phyloP scores from a whole-genome alignment of 2,329 filamentous ascomycete species.

The Fusarium euwallaceae region DNA sequence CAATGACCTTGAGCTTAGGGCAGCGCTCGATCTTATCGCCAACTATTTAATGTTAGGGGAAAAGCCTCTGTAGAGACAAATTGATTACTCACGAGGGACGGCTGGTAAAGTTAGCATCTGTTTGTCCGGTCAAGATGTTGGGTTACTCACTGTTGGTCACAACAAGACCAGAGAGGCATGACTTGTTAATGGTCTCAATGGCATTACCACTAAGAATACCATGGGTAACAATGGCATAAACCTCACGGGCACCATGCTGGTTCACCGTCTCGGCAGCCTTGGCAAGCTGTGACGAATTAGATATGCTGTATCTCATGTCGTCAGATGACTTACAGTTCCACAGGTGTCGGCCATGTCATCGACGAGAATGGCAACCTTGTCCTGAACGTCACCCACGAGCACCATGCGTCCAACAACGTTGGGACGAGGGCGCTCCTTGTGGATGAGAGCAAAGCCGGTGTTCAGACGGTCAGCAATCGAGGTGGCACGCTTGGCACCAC shows the following conservation, averaged over 20 bases:
- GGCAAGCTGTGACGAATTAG: slow-evolving; percentile 56
- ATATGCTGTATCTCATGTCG: not conserved
- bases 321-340: slow-evolving; percentile 70
- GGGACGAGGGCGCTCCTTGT: slow-evolving; percentile 89
- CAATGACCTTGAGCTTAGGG: slow-evolving; percentile 87
- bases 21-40: slow-evolving; percentile 84
- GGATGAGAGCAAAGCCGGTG: slow-evolving; percentile 91
- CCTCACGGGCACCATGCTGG: slow-evolving; percentile 86
- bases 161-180: slow-evolving; percentile 81
- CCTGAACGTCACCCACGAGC: slow-evolving; percentile 92
- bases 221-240: slow-evolving; percentile 95
- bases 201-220: slow-evolving; percentile 91
- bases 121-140: not conserved
- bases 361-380: slow-evolving; percentile 94
- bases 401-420: slow-evolving; percentile 94
- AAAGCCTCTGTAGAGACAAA: not conserved
- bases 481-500: slow-evolving; percentile 93
- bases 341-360: slow-evolving; percentile 99
- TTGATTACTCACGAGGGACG: slow-evolving; percentile 49
- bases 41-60: slow-evolving; percentile 53
- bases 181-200: slow-evolving; percentile 86
- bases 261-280: slow-evolving; percentile 94
- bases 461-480: slow-evolving; percentile 94
- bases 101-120: slow-evolving; percentile 48
- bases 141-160: slow-evolving; percentile 83